phyloP scores from a whole-genome alignment of 2,329 filamentous ascomycete species.

The Monilinia polystroma region DNA sequence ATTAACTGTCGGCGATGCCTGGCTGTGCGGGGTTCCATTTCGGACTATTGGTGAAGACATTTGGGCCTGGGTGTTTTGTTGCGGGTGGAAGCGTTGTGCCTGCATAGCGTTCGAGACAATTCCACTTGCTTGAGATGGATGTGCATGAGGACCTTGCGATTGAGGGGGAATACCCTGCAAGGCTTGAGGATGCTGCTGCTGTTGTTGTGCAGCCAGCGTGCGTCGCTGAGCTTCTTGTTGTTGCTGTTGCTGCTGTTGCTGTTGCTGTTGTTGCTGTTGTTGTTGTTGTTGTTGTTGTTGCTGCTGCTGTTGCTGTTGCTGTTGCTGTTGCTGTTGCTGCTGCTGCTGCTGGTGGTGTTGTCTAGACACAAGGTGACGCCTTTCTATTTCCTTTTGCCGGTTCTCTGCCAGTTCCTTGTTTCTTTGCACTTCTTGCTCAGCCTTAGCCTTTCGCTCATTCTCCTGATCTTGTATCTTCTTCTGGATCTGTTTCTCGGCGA shows the following conservation, averaged over 20 bases:
- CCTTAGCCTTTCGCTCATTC: conserved; percentile 49
- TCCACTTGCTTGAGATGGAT: conserved; percentile 45
- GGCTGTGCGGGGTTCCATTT: conserved; percentile 63
- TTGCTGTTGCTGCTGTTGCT: conserved; percentile 25
- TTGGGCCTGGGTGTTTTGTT: conserved; percentile 56
- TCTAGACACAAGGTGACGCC: conserved; percentile 19
- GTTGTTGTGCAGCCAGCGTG: conserved; percentile 45
- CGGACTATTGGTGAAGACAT: conserved; percentile 67
- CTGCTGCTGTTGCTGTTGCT: conserved; percentile 36
- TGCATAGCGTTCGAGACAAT: conserved; percentile 45
- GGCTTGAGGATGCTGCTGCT: conserved; percentile 37
- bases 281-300: conserved; percentile 43
- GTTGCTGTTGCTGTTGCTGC: conserved; percentile 40
- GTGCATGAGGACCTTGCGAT: conserved; percentile 45
- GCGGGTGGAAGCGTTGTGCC: conserved; percentile 44
- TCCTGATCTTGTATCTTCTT: conserved; percentile 66
- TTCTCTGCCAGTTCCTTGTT: conserved; percentile 38
- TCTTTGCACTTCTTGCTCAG: conserved; percentile 49
- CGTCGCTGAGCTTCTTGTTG: conserved; percentile 39
- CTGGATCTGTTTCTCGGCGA: conserved; percentile 72
- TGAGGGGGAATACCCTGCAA: conserved; percentile 23
- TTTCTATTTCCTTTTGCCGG: conserved; percentile 39
- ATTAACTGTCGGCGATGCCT: conserved; percentile 65
- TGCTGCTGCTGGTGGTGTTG: conserved; percentile 38
- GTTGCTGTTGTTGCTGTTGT: conserved; percentile 31